Base-by-base conservation (phyloP, 2,329 filamentous ascomycete species). In the Drechslera avenae region DNA sequence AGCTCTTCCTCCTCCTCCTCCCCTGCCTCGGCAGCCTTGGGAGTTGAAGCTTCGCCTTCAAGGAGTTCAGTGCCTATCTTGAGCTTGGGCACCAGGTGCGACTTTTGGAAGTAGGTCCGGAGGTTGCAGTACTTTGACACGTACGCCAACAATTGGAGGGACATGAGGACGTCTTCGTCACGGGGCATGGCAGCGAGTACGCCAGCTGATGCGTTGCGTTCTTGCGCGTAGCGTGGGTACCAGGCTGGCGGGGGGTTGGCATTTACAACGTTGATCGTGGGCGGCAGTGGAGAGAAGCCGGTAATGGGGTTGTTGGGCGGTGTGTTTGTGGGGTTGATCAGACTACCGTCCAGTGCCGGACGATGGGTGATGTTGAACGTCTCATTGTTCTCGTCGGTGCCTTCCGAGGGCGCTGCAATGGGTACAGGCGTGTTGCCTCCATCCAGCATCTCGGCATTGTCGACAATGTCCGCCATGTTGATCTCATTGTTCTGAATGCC, bases 51-150 rank as follows among this genome's bases (percentile, higher is more conserved):
- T 43, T 89, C 86, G 1, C 86, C 86, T 57, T 97, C 92, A 3
- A 96, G 80, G 21, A 97, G 81, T 69, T 97, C 92, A 60, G 88
- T 86, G 53, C 91, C 89, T 62, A 99, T 93, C 73, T 92, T 92
- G 42, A 99, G 85, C 57, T 87, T 89, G 0, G 94, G 94, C 4
- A 99, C 94, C 9, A 97, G 81, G 67, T 99, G 94, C 32, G 92
- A 96, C 72, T 89, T 84, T 70, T 99, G 94, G 73, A 99, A 99
- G 74, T 97, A 99, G 4, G 90, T 88, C 14, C 94, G 86, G 23
- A 99, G 83, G 64, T 96, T 95, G 80, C 94, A 97, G 76, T 99
- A 99, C 75, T 99, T 99, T 18, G 92, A 97, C 49, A 99, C 93
- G 72, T 99, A 99, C 13, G 94, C 94, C 37, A 99, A 83, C 16